Conservation (phyloP, 352 stramenopile species). For the Thraustochytrium sp. region DNA sequence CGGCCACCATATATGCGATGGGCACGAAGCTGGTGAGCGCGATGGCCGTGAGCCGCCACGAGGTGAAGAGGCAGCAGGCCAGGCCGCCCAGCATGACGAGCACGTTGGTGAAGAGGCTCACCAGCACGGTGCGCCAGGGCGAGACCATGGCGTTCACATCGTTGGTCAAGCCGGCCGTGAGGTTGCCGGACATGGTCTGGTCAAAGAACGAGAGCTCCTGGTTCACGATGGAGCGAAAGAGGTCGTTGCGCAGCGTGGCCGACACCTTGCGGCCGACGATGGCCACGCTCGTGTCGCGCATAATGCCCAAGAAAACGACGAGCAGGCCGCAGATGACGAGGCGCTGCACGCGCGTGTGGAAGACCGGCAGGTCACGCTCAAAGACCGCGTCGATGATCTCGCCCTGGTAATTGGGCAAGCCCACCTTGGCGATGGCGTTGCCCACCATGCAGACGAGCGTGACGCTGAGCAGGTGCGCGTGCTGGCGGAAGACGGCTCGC, state of each 20-base stretch:
- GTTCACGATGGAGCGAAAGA: conserved; percentile 51
- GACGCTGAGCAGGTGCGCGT: conserved; percentile 40
- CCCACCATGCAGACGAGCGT: conserved; percentile 42
- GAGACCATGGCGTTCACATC: conserved; percentile 51
- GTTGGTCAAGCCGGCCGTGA: conserved; percentile 49
- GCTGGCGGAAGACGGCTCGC: conserved; percentile 5
- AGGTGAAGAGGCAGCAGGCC: conserved; percentile 53
- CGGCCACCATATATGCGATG: conserved; percentile 49
- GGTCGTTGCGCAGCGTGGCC: conserved; percentile 45
- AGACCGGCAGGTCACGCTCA: conserved; percentile 25
- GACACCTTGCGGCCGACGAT: conserved; percentile 48
- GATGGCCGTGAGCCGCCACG: conserved; percentile 50
- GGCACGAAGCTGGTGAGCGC: conserved; percentile 52
- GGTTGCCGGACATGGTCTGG: conserved; percentile 44
- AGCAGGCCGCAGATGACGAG: conserved; percentile 47
- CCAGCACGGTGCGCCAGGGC: conserved; percentile 48
- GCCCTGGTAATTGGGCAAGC: conserved; percentile 52
- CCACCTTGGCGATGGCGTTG: conserved; percentile 40
- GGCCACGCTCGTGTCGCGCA: conserved; percentile 47
- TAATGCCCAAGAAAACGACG: conserved; percentile 47
- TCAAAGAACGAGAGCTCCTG: conserved; percentile 50
- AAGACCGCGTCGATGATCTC: conserved; percentile 54
- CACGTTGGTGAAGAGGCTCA: conserved; percentile 48
- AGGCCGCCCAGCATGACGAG: conserved; percentile 54
- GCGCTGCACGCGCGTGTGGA: conserved; percentile 48